Base-by-base conservation (phyloP, 164 flowering plant species). In the Magnolia changhungtana region DNA sequence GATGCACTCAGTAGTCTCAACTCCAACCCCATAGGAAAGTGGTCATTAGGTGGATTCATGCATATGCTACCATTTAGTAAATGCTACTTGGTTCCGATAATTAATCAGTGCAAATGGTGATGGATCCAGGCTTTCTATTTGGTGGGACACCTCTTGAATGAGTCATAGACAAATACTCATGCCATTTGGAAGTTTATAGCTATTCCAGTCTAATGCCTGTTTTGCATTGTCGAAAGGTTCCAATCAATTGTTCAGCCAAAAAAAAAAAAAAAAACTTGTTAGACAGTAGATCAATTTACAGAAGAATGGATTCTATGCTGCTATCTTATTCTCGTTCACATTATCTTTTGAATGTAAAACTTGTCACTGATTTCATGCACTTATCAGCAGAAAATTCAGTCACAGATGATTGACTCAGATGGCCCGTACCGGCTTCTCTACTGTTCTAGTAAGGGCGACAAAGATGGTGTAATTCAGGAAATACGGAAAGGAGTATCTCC, bases 371-470 rank as follows among this genome's bases (percentile, higher is more conserved):
- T 65, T n/a, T 23, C 37, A 65, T 65, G 21, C 21, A 63, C 20
- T 65, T 73, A 11, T 52, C 55, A 37, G 67, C 74, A 69, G 78
- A 71, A 21, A n/a, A 16, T 63, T 21, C 77, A 77, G 70, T 77
- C 69, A 31, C 74, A 67, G 27, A 75, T 37, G 27, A 24, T 74
- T 24, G 87, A 84, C 37, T 74, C 80, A 19, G 86, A 78, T 37
- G 82, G 89, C 63, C 89, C 93, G 23, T 88, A 84, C 81, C 74
- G 87, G 79, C 89, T 88, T 74, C 88, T 86, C 4, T 78, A 76
- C 71, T 85, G 88, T 81, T 87, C 93, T 11, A 77, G 93, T 63
- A 86, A 84, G 70, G 86, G 89, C 5, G 88, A 90, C 72, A 87
- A 81, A 78, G 81, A 64, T 13, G 91, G 93, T 74, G 91, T 90